Conservation (phyloP, 306 rosid species). For the Fragaria iinumae region DNA sequence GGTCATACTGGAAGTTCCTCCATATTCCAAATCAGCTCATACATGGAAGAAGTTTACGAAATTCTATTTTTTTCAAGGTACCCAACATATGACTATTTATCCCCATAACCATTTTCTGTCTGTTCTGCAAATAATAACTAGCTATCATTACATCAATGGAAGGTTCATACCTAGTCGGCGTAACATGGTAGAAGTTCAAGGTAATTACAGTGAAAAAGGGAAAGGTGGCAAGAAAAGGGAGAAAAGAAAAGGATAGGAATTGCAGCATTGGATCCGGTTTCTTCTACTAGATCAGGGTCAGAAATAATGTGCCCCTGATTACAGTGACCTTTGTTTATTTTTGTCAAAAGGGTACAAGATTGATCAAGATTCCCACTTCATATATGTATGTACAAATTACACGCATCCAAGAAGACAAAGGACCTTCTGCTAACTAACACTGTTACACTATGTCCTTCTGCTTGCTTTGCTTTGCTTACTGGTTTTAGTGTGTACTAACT, state of each 20-base stretch:
- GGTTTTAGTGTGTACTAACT: neutral
- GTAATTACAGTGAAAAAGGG: neutral
- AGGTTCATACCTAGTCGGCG: too few species aligned
- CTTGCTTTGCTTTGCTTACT: neutral
- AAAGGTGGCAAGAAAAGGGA: neutral
- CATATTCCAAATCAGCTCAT: neutral
- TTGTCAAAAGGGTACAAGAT: neutral
- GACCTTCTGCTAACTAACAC: conserved; percentile 3
- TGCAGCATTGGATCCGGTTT: conserved; percentile 2
- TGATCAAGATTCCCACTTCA: conserved; percentile 8
- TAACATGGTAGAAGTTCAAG: too few species aligned
- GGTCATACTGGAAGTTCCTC: neutral
- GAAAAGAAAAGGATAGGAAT: neutral
- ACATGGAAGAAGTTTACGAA: neutral
- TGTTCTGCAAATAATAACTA: neutral
- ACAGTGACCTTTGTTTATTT: neutral
- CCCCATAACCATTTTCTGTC: neutral
- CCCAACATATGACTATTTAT: neutral
- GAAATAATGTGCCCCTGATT: neutral
- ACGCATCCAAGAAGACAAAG: neutral
- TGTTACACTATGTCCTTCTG: neutral
- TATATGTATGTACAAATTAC: conserved; percentile 4
- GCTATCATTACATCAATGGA: too few species aligned
- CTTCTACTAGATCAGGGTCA: neutral
- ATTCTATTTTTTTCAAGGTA: neutral